phyloP scores from a whole-genome alignment of 2,329 filamentous ascomycete species.

The Fusarium protoensiforme region DNA sequence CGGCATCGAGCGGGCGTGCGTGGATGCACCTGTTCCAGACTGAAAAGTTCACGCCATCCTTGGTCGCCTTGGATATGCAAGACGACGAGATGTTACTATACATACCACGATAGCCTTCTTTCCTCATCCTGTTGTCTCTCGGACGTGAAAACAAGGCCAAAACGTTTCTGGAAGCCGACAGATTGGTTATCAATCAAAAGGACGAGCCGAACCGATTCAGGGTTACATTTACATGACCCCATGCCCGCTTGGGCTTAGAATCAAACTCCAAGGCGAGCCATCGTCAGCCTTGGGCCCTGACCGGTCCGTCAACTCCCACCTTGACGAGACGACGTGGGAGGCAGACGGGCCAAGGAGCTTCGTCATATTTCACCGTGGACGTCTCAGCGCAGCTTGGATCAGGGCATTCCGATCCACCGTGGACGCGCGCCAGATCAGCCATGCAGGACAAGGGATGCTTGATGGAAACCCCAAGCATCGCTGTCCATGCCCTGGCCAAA shows the following conservation, averaged over 20 bases:
- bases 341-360: conserved; percentile 4
- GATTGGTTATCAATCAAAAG: conserved; percentile 8
- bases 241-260: conserved; percentile 1
- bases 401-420: conserved; percentile 18
- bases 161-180: conserved; percentile 12
- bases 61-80: neutral
- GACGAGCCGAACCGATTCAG: conserved; percentile 9
- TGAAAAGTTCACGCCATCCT: neutral
- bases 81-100: neutral
- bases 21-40: neutral
- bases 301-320: conserved; percentile 27
- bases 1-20: neutral
- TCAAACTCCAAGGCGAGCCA: neutral
- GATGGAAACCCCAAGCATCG: conserved; percentile 23
- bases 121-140: conserved; percentile 27
- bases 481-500: conserved; percentile 7
- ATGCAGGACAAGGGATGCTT: conserved; percentile 35
- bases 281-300: conserved; percentile 27
- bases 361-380: conserved; percentile 28
- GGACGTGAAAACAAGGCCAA: conserved; percentile 29
- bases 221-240: conserved; percentile 4
- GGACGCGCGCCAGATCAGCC: conserved; percentile 30
- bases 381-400: conserved; percentile 4
- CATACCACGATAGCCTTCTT: conserved; percentile 7
- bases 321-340: neutral